Conservation (phyloP, 202 grass and related monocot species). For the Alloteropsis angusta region DNA sequence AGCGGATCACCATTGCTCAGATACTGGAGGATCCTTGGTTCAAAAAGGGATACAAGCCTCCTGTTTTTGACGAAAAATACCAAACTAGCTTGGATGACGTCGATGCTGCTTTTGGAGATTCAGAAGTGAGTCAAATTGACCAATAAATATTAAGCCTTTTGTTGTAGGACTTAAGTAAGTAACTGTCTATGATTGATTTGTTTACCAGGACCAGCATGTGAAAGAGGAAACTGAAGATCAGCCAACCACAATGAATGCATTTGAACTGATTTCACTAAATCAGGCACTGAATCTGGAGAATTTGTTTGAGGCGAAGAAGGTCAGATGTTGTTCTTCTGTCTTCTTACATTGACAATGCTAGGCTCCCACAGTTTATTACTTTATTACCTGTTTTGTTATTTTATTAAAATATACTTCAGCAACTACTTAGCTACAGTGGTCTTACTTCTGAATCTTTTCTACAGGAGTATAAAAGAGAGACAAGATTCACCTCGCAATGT, state of each 20-base stretch:
- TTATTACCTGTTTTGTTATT: background rate
- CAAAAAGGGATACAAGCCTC: slow-evolving; percentile 71
- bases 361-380: background rate
- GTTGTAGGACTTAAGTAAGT: slow-evolving; percentile 16
- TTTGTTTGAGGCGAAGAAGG: slow-evolving; percentile 78
- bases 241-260: slow-evolving; percentile 88
- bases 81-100: slow-evolving; percentile 70
- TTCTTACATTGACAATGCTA: background rate
- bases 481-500: slow-evolving; percentile 80
- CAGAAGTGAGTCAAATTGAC: slow-evolving; percentile 60
- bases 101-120: slow-evolving; percentile 73
- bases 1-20: slow-evolving; percentile 70
- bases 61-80: slow-evolving; percentile 66
- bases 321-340: slow-evolving; percentile 15
- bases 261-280: slow-evolving; percentile 90
- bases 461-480: slow-evolving; percentile 84
- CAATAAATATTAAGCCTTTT: slow-evolving; percentile 17
- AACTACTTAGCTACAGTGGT: background rate
- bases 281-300: slow-evolving; percentile 87
- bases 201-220: slow-evolving; percentile 63
- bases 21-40: slow-evolving; percentile 91
- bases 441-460: slow-evolving; percentile 2
- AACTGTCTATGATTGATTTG: background rate
- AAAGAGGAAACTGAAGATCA: slow-evolving; percentile 80
- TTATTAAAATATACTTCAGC: background rate